Base-by-base conservation (phyloP, 768 basidiomycete species). In the Ramaria sp. region DNA sequence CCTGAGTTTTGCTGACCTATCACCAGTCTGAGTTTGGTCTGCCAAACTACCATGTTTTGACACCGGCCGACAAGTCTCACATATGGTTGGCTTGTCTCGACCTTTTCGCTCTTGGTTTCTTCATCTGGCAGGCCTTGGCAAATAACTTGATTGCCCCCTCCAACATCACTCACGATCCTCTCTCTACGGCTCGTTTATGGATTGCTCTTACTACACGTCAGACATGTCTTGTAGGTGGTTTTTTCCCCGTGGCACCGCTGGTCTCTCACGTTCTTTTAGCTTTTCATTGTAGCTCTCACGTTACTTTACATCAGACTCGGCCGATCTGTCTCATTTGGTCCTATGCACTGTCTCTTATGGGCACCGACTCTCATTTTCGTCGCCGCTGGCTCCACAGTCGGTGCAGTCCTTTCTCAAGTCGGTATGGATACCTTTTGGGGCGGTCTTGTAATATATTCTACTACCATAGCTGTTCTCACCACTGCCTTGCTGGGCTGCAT, bases 271-370 rank as follows among this genome's bases (percentile, higher is more conserved):
- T 15, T 34, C 31, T 38, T 7, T 17, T 46, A 53, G 52, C 72
- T 88, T 53, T 67, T 86, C 43, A 72, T 87, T 33, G 75, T 75
- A 3, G 72, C 69, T 19, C 71, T 87, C 52, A 84, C 83, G 17
- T 74, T 89, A 38, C 71, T 86, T 27, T 82, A 88, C 58, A 78
- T 88, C 59, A 80, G 86, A 13, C 72, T 83, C 74, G 85, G 81
- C 17, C 80, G 78, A 51, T 78, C 87, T 0, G 78, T 87, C 11
- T 78, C 82, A 9, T 86, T 86, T 60, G 86, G 87, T 13, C 60
- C 64, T n/a, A 81, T 71, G 51, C 84, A 88, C 60, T 86, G 83
- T 82, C 80, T 85, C 75, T 65, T 89, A 34, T 87, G 83, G 83
- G 76, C 73, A 9, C 87, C 87, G 1, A 79, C 79, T 2, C 55